A percentile compares a stretch with the other conserved stretches of the same genome.
Conservation (phyloP, 2,329 filamentous ascomycete genomes). For the Blastomyces percursus region DNA sequence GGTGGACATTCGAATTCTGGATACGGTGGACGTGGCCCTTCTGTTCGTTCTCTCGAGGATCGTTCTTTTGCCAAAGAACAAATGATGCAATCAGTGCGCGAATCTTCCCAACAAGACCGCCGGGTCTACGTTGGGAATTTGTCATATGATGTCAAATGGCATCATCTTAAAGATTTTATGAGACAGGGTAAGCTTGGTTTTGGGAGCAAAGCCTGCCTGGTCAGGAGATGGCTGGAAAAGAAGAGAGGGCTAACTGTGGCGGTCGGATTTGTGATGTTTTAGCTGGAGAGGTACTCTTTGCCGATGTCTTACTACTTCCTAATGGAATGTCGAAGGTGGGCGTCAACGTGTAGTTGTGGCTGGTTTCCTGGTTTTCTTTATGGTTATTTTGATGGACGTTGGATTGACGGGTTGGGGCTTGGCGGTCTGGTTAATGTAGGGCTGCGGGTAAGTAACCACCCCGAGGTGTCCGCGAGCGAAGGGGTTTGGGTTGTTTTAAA, state of each 20-base stretch:
- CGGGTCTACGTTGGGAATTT: conserved; percentile 99
- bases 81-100: conserved; percentile 91
- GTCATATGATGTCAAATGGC: conserved; percentile 99
- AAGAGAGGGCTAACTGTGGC: conserved; percentile 23
- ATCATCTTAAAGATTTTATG: conserved; percentile 99
- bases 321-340: conserved; percentile 99
- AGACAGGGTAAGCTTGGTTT: conserved; percentile 67
- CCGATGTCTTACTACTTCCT: conserved; percentile 97
- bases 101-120: conserved; percentile 95
- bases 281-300: conserved; percentile 99
- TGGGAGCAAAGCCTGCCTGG: no score
- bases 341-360: conserved; percentile 80
- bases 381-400: conserved; percentile 68
- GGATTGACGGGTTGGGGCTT: conserved; percentile 98
- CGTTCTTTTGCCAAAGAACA: conserved; percentile 73
- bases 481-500: neutral
- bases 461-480: neutral
- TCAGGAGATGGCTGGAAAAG: neutral
- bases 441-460: conserved; percentile 79
- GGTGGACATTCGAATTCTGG: conserved; percentile 58
- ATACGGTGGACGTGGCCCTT: conserved; percentile 49
- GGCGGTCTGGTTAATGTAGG: conserved; percentile 88
- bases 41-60: conserved; percentile 69
- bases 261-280: conserved; percentile 30
- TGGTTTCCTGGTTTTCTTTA: conserved; percentile 56